Evolutionary conservation across 1,139 yeast species (phyloP).

Genomic region (Candida sanyaensis): DNA sequence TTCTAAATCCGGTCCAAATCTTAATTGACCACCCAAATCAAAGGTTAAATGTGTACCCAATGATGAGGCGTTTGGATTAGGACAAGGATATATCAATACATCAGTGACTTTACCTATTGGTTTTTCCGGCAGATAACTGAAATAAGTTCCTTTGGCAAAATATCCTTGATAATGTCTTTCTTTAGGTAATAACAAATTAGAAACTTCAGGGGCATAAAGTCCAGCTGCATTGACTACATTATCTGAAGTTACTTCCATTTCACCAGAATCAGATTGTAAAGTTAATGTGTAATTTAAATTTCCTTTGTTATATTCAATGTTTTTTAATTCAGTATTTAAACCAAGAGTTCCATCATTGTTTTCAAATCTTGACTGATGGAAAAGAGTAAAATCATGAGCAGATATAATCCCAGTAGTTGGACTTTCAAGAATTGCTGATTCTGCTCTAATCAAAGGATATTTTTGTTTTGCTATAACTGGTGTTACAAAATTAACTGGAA

Average conservation of each 20-base stretch:
- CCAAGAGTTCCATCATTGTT: constrained; percentile 66
- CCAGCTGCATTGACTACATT: constrained; percentile 80
- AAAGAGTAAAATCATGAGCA: constrained; percentile 73
- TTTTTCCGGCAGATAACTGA: constrained; percentile 48
- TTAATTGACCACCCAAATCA: constrained; percentile 76
- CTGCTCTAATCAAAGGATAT: constrained; percentile 71
- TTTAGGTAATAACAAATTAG: constrained; percentile 70
- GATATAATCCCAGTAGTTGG: constrained; percentile 86
- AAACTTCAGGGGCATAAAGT: constrained; percentile 63
- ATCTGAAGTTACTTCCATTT: constrained; percentile 53
- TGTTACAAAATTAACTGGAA: constrained; percentile 62
- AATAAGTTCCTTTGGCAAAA: constrained; percentile 87
- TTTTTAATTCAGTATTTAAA: constrained; percentile 57
- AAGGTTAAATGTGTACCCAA: constrained; percentile 86
- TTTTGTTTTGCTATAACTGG: constrained; percentile 38
- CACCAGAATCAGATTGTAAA: constrained; percentile 33
- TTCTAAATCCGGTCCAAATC: constrained; percentile 89
- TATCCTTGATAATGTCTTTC: constrained; percentile 57
- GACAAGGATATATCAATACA: constrained; percentile 74
- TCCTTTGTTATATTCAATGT: constrained; percentile 30
- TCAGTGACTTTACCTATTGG: constrained; percentile 40
- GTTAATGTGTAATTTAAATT: constrained; percentile 25
- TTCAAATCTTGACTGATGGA: constrained; percentile 53
- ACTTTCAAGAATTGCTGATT: constrained; percentile 65
- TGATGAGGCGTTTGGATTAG: constrained; percentile 69